These are phyloP conservation scores for Trichoderma breve DNA, from an alignment of 2,329 filamentous ascomycete species.

Conservation along the genomic window DNA sequence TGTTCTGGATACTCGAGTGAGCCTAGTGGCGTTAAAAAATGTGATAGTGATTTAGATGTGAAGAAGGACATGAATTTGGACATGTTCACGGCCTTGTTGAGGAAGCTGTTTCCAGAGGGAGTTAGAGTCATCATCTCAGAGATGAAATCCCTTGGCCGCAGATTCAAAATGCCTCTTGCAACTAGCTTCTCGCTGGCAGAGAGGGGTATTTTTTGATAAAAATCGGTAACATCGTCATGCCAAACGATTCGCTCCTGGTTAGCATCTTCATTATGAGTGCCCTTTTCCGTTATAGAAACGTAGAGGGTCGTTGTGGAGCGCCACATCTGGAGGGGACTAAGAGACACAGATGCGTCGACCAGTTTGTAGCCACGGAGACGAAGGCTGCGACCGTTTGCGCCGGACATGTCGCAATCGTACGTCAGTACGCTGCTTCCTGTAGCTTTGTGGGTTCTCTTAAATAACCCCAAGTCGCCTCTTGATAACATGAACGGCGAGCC, in stretches of 20 bases:
- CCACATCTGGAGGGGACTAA: conserved; percentile 58
- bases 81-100: conserved; percentile 45
- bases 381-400: conserved; percentile 50
- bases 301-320: conserved; percentile 61
- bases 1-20: conserved; percentile 54
- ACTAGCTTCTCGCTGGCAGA: conserved; percentile 28
- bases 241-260: not conserved
- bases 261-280: not conserved
- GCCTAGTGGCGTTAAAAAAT: conserved; percentile 55
- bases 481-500: conserved; percentile 62
- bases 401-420: conserved; percentile 61
- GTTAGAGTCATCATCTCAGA: conserved; percentile 54
- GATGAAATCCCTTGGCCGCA: conserved; percentile 51
- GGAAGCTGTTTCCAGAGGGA: conserved; percentile 46
- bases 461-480: conserved; percentile 56
- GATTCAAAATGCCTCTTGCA: conserved; percentile 57
- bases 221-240: not conserved
- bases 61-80: conserved; percentile 56
- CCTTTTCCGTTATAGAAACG: conserved; percentile 57
- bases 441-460: conserved; percentile 50
- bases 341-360: conserved; percentile 58
- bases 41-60: conserved; percentile 49
- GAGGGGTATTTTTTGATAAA: not conserved
- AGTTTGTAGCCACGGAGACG: conserved; percentile 63
- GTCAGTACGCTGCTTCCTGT: conserved; percentile 58